A percentile compares a stretch with the other conserved stretches of the same genome.
phyloP scores from a whole-genome alignment of 139 green algal genomes.

The Zygnema cylindricum region DNA sequence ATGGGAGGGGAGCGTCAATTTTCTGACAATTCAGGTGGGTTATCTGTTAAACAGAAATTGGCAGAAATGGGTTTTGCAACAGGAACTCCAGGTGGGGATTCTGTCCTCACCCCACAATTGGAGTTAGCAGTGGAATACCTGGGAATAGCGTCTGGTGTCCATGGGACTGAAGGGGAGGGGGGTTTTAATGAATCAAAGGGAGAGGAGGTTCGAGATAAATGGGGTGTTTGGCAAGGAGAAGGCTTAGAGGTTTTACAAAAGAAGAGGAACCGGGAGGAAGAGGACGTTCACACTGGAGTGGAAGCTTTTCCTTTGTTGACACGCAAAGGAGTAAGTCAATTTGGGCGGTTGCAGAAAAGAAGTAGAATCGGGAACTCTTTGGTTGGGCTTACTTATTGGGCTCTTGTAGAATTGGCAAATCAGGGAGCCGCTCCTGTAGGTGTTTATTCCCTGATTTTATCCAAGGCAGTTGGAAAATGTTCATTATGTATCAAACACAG shows the following conservation, averaged over 20 bases:
- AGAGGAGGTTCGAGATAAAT: too few relatives aligned
- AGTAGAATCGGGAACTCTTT: not conserved
- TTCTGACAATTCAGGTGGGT: too few relatives aligned
- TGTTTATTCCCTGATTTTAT: conserved; percentile 19
- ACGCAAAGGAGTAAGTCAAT: not conserved
- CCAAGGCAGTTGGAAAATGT: conserved; percentile 11
- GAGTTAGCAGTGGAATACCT: too few relatives aligned
- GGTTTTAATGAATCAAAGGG: too few relatives aligned
- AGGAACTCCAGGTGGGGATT: not conserved
- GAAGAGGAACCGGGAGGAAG: too few relatives aligned
- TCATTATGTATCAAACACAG: conserved; percentile 37
- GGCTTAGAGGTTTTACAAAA: too few relatives aligned
- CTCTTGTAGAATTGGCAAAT: conserved; percentile 24
- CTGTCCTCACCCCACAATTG: not conserved
- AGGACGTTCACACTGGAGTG: not conserved
- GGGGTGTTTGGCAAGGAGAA: too few relatives aligned
- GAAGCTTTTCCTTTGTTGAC: not conserved
- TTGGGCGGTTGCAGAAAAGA: not conserved
- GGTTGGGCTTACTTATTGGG: conserved; percentile 10
- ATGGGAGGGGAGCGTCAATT: too few relatives aligned
- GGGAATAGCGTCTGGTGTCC: too few relatives aligned
- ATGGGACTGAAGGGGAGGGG: too few relatives aligned
- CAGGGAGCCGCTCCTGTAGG: not conserved
- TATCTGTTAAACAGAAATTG: not conserved
- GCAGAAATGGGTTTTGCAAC: not conserved